Base-by-base conservation (phyloP, 805 yeast genomes). In the Wickerhamiella lipophila region DNA sequence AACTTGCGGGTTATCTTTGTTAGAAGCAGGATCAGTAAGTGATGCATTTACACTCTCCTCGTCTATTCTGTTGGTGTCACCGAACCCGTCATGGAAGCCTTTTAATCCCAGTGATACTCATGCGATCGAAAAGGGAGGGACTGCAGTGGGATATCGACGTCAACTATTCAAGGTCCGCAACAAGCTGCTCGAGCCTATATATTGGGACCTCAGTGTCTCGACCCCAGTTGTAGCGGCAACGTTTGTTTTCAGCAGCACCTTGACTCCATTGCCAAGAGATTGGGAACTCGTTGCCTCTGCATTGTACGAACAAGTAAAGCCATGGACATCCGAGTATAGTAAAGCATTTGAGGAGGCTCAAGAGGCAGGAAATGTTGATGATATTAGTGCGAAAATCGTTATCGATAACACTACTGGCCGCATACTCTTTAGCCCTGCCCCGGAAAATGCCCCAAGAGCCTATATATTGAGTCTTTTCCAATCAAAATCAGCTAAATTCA, bases 201-300 rank as follows among this genome's bases (percentile, higher is more conserved):
- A 68, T 53, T 68, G 73, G 73, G 52, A 59, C 0, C 49, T 59
- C 39, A 47, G 53, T 9, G 56, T 56, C 30, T 61, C 60, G 35
- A 54, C 63, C 0, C 59, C 64, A n/a, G 68, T 67, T 1, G 51
- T 57, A 13, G 50, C 62, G 11, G 58, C 66, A 23, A 57, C 59
- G 12, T 68, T 73, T 73, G 65, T 68, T 36, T 64, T 64, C 51
- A 49, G 58, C 7, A 50, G 54, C n/a, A 55, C 66, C 1, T 40
- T 60, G 44, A 58, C 66, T 3, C 71, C 71, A 1, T 48, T 60
- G 9, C 64, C 60, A 26, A 63, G 65, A 2, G 54, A 52, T 2
- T 58, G 66, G 55, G 66, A 62, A 32, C 49, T 48, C 6, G 55
- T 51, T 4, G 39, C 61, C 1, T 54, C 50, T 22, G 47, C 46